Evolutionary conservation across 164 flowering plant genomes (phyloP), one percentile per base, ranked within the genome.

Genomic region (Kalanchoe fedtschenkoi): DNA sequence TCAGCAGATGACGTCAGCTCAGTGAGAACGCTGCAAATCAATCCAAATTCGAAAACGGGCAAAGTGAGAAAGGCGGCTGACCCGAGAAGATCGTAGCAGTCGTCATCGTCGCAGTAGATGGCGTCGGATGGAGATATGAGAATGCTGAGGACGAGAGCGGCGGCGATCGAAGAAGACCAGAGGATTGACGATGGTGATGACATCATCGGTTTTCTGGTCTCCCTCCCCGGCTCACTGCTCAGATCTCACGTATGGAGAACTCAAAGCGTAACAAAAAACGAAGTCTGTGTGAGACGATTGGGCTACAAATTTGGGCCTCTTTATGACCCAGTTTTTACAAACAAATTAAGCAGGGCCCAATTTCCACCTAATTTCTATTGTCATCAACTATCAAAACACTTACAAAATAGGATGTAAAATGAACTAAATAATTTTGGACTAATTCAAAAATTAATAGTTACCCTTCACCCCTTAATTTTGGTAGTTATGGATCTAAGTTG

Each of bases 61-160:
- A 60, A 22, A 57, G 44, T 35, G 5, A 13, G 13, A 26, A 16
- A 15, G 43, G 16, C n/a, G 65, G 56, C 59, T 16, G 71, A 89
- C 98, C 98, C 96, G 3, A 93, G 81, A 9, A 93, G 86, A 76
- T 90, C 96, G 71, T 93, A 90, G 76, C 97, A 88, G 69, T 90
- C 99, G 65, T 88, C 97, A 42, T 89, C 97, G 55, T 88, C 98
- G 66, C 98, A 89, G 82, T 92, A 92, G 62, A 92, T 92, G 66
- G 96, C 84, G 60, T 59, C 17, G 0, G 95, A 74, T 0, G 81
- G 74, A 17, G 77, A 72, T 69, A 81, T 69, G 32, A 79, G 71
- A 44, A 84, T 72, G 26, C 37, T 68, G 17, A 78, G 26, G 37
- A 73, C 1, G 32, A 88, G 60, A 58, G 62, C 58, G 24, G 72